Evolutionary conservation across 2,329 filamentous ascomycete species (phyloP), one percentile per base, ranked within the genome.

Genomic region (Pseudogymnoascus sp.): DNA sequence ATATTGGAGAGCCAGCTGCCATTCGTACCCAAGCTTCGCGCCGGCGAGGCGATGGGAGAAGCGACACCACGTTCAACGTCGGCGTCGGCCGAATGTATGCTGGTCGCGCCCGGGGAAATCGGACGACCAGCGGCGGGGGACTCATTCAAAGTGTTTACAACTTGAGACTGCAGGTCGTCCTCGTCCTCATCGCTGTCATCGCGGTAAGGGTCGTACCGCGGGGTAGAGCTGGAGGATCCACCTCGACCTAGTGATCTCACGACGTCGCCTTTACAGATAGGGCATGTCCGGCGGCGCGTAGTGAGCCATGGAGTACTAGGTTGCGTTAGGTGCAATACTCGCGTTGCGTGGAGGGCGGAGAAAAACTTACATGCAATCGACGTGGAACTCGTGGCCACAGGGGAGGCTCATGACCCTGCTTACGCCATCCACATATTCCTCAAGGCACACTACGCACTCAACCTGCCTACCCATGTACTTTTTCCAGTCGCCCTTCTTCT

Each of bases 191-290:
- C 59, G 16, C 76, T 76, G 23, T 76, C 72, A 47, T 79, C 76
- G 33, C 75, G 72, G 28, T 75, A 73, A 11, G 71, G 62, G 38
- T 73, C 71, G 50, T 72, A 73, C 4, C 70, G 67, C 21, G 71
- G 69, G 61, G 65, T 69, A 5, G 71, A 71, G 14, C 64, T 40
- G 14, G 62, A 59, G 31, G 70, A 66, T 3, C 70, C 70, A 18
- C 70, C 70, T 62, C 78, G 80, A 16, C 85, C 82, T 67, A 91
- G 75, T 7, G 84, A 86, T 31, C 83, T 79, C 14, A 99, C 93
- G 37, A 99, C 94, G 73, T 99, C 94, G 59, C 92, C 92, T 78
- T 99, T 99, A 79, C 94, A 99, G 65, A 99, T 97, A 0, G 94
- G 94, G 71, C 94, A 99, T n/a, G 94, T 99, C 66, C 94, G 88